phyloP scores from a whole-genome alignment of 371 early-diverging fungal genomes.

The Zopfochytrium polystomum region DNA sequence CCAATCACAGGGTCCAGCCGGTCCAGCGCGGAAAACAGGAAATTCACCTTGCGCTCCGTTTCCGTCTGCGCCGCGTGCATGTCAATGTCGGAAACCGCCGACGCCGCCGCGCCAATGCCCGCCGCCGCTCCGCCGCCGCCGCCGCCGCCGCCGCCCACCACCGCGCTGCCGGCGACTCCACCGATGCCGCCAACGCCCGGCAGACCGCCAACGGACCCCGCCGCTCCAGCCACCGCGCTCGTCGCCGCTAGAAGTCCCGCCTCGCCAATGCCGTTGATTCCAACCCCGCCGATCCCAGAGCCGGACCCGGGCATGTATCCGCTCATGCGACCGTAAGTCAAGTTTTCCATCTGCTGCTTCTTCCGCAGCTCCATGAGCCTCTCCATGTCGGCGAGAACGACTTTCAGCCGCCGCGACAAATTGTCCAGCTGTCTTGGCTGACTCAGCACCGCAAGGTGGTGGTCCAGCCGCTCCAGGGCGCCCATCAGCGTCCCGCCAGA shows the following conservation, averaged over 20 bases:
- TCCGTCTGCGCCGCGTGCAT: slow-evolving; percentile 30
- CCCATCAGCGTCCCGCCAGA: slow-evolving; percentile 53
- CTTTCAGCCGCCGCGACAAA: slow-evolving; percentile 67
- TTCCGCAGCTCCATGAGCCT: slow-evolving; percentile 63
- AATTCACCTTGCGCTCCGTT: slow-evolving; percentile 57
- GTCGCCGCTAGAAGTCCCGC: background rate
- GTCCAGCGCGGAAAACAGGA: slow-evolving; percentile 68
- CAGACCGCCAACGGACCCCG: background rate
- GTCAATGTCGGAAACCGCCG: slow-evolving; percentile 16
- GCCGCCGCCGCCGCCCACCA: background rate
- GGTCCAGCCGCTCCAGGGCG: slow-evolving; percentile 71
- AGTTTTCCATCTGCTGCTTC: slow-evolving; percentile 28
- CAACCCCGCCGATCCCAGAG: too few relatives aligned
- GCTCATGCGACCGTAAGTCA: slow-evolving; percentile 1
- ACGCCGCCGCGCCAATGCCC: slow-evolving; percentile 1
- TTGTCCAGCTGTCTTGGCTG: slow-evolving; percentile 78
- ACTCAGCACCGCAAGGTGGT: slow-evolving; percentile 70
- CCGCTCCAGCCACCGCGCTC: background rate
- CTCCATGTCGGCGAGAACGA: slow-evolving; percentile 69
- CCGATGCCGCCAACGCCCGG: too few relatives aligned
- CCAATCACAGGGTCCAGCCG: slow-evolving; percentile 75
- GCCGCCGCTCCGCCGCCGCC: slow-evolving; percentile 2
- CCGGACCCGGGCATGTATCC: too few relatives aligned
- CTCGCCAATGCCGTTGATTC: background rate
- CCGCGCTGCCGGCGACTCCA: background rate